phyloP scores from a whole-genome alignment of 345 rosid species.

The Alliaria petiolata region DNA sequence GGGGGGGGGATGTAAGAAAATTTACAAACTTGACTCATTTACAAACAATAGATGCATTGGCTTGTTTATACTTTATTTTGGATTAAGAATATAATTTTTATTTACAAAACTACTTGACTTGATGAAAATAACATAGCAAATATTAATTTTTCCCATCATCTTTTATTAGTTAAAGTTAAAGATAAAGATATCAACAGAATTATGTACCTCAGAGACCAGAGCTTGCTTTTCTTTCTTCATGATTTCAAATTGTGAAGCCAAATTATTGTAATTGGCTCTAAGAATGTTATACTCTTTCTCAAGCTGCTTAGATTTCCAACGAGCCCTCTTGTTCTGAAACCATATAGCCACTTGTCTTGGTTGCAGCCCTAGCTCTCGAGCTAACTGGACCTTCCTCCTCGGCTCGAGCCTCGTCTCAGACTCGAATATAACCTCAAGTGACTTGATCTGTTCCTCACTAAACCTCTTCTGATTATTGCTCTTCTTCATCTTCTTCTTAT shows the following conservation, averaged over 20 bases:
- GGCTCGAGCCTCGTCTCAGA: slow-evolving; percentile 77
- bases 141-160: background rate
- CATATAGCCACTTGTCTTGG: slow-evolving; percentile 91
- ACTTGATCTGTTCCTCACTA: slow-evolving; percentile 62
- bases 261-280: slow-evolving; percentile 45
- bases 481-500: slow-evolving; percentile 39
- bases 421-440: slow-evolving; percentile 63
- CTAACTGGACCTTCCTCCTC: slow-evolving; percentile 57
- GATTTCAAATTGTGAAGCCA: slow-evolving; percentile 49
- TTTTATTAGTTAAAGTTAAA: background rate
- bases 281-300: slow-evolving; percentile 58
- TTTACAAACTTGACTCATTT: too few relatives aligned
- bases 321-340: slow-evolving; percentile 87
- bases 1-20: too few relatives aligned
- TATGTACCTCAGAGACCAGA: slow-evolving; percentile 52
- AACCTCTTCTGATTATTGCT: slow-evolving; percentile 58
- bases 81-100: background rate
- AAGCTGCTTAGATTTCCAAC: slow-evolving; percentile 76
- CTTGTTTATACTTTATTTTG: background rate
- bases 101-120: background rate
- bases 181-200: background rate
- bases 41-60: too few relatives aligned
- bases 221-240: slow-evolving; percentile 59
- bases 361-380: slow-evolving; percentile 68
- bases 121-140: background rate